A percentile compares a stretch with the other conserved stretches of the same genome.
Evolutionary conservation across 805 yeast genomes (phyloP).

Genomic region (Candida insectalens): DNA sequence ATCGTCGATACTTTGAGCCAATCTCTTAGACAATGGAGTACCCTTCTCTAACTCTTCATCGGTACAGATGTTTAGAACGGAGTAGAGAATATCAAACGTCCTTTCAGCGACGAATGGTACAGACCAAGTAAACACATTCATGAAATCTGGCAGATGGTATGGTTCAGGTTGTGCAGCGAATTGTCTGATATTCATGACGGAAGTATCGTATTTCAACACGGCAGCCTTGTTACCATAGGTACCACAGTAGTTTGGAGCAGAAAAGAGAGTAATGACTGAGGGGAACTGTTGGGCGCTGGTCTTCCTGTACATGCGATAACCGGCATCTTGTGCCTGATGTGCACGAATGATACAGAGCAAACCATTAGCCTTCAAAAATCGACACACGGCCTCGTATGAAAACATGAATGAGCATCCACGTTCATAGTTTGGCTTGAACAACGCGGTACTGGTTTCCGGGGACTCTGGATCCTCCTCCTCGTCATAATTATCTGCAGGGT

Average conservation of each 20-base stretch:
- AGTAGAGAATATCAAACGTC: conserved; percentile 84
- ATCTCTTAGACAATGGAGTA: conserved; percentile 38
- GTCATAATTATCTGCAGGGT: conserved; percentile 87
- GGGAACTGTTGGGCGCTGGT: conserved; percentile 84
- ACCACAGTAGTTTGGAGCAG: conserved; percentile 93
- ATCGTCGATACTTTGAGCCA: conserved; percentile 24
- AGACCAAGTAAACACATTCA: conserved; percentile 98
- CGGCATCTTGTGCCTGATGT: conserved; percentile 97
- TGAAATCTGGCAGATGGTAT: conserved; percentile 91
- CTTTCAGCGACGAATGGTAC: conserved; percentile 96
- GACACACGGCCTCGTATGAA: conserved; percentile 74
- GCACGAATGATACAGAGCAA: conserved; percentile 84
- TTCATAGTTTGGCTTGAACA: conserved; percentile 50
- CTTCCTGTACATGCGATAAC: conserved; percentile 87
- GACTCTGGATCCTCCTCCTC: conserved; percentile 27
- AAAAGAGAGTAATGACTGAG: conserved; percentile 78
- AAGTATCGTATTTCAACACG: conserved; percentile 79
- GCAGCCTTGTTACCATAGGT: conserved; percentile 94
- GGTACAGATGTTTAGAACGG: conserved; percentile 86
- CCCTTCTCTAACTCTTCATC: conserved; percentile 88
- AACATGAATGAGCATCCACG: conserved; percentile 92
- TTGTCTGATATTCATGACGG: conserved; percentile 91
- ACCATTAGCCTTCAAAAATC: conserved; percentile 68
- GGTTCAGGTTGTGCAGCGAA: conserved; percentile 93
- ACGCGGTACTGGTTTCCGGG: conserved; percentile 5